Evolutionary conservation across 768 basidiomycete species (phyloP).

Genomic region (Tulasnella sp.): DNA sequence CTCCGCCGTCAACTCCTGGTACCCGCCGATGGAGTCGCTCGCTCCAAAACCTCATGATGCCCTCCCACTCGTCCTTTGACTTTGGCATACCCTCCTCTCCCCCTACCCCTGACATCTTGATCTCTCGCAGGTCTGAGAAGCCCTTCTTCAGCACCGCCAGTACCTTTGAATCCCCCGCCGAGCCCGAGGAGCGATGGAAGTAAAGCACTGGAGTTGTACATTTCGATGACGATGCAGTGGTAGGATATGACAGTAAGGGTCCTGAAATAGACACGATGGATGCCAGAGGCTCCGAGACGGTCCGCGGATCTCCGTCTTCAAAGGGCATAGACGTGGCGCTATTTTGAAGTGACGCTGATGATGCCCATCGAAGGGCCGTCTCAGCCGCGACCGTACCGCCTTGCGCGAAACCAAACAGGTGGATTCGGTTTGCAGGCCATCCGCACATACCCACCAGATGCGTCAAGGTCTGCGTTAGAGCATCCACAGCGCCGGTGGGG

Average conservation of each 20-base stretch:
- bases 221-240: slow-evolving; percentile 28
- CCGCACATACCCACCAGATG: slow-evolving; percentile 49
- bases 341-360: slow-evolving; percentile 25
- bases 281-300: slow-evolving; percentile 35
- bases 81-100: slow-evolving; percentile 54
- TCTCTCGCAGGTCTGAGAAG: slow-evolving; percentile 38
- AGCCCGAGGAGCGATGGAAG: slow-evolving; percentile 45
- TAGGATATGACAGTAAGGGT: slow-evolving; percentile 69
- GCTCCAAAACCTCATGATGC: slow-evolving; percentile 84
- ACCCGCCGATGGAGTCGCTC: slow-evolving; percentile 47
- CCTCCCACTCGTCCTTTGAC: slow-evolving; percentile 67
- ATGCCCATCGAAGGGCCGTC: slow-evolving; percentile 38
- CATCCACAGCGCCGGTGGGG: slow-evolving; percentile 54
- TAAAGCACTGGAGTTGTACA: slow-evolving; percentile 56
- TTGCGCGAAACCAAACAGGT: slow-evolving; percentile 82
- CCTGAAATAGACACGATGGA: slow-evolving; percentile 62
- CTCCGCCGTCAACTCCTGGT: slow-evolving; percentile 32
- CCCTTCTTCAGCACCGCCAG: slow-evolving; percentile 52
- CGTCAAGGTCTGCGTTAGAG: slow-evolving; percentile 41
- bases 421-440: slow-evolving; percentile 63
- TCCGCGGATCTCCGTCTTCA: slow-evolving; percentile 1
- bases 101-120: slow-evolving; percentile 31
- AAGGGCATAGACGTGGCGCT: slow-evolving; percentile 20
- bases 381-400: slow-evolving; percentile 74
- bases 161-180: slow-evolving; percentile 32